A percentile compares a stretch with the other conserved stretches of the same genome.
Evolutionary conservation across 345 rosid genomes (phyloP).

Genomic region (Syzygium aqueum): DNA sequence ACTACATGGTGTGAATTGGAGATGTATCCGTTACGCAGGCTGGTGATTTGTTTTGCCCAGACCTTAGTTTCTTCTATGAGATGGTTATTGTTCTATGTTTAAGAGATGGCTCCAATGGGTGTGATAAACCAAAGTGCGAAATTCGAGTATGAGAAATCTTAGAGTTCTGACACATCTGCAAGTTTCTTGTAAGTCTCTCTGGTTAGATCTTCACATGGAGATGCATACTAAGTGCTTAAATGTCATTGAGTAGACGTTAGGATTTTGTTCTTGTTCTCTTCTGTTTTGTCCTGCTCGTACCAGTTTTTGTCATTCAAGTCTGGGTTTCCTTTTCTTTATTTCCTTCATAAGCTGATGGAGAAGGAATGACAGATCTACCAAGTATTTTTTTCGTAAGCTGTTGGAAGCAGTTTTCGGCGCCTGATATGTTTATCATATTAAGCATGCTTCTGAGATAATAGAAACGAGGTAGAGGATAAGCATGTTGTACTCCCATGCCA

Average conservation of each 20-base stretch:
- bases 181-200: background rate
- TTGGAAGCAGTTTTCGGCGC: background rate
- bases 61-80: background rate
- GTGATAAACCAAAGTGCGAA: background rate
- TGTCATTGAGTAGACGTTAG: background rate
- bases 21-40: background rate
- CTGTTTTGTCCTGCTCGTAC: background rate
- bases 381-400: background rate
- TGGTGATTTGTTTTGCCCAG: background rate
- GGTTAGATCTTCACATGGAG: background rate
- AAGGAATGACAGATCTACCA: background rate
- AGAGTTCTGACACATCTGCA: background rate
- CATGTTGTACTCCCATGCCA: background rate
- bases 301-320: background rate
- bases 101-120: background rate
- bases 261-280: background rate
- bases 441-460: background rate
- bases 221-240: background rate
- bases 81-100: background rate
- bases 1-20: background rate
- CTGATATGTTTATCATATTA: background rate
- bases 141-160: background rate
- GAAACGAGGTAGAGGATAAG: background rate
- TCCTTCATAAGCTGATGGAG: background rate
- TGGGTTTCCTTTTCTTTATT: background rate